phyloP scores from a whole-genome alignment of 108 stramenopile genomes.

The Nitzschia putrida region DNA sequence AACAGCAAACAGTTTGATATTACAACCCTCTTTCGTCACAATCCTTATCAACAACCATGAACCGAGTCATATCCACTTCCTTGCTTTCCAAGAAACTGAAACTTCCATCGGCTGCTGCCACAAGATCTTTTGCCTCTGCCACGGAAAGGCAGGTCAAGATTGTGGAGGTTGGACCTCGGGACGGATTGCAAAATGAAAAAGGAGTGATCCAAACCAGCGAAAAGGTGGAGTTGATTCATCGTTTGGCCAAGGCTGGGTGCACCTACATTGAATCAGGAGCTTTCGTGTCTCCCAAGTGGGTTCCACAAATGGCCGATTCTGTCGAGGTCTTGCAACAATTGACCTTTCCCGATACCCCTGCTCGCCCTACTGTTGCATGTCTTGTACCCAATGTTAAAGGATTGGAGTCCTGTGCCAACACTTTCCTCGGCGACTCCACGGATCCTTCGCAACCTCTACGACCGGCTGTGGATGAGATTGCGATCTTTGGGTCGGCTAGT shows the following conservation, averaged over 20 bases:
- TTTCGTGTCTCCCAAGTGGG: constrained; percentile 91
- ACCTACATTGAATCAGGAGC: constrained; percentile 70
- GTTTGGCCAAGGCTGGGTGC: constrained; percentile 66
- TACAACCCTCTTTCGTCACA: no score
- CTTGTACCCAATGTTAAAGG: constrained; percentile 83
- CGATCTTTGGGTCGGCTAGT: constrained; percentile 86
- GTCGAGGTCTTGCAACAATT: constrained; percentile 53
- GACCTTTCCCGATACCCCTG: neutral
- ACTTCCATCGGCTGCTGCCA: no score
- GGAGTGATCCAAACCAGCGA: constrained; percentile 44
- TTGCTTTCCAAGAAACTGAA: no score
- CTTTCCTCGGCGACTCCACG: neutral
- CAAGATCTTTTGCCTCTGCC: no score
- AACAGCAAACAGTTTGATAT: no score
- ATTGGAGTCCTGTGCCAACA: constrained; percentile 28
- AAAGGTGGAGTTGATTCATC: constrained; percentile 60
- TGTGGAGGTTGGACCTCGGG: constrained; percentile 64
- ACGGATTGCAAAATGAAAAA: constrained; percentile 85
- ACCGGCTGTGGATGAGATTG: constrained; percentile 61
- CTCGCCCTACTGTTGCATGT: constrained; percentile 28
- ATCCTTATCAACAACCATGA: no score
- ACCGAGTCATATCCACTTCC: no score
- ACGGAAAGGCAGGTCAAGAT: constrained; percentile 33
- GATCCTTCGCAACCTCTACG: constrained; percentile 32
- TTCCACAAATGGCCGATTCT: constrained; percentile 85